Percentiles rank a stretch among this genome's conserved stretches.
phyloP scores from a whole-genome alignment of 768 basidiomycete species.

The Podaxis sp. region DNA sequence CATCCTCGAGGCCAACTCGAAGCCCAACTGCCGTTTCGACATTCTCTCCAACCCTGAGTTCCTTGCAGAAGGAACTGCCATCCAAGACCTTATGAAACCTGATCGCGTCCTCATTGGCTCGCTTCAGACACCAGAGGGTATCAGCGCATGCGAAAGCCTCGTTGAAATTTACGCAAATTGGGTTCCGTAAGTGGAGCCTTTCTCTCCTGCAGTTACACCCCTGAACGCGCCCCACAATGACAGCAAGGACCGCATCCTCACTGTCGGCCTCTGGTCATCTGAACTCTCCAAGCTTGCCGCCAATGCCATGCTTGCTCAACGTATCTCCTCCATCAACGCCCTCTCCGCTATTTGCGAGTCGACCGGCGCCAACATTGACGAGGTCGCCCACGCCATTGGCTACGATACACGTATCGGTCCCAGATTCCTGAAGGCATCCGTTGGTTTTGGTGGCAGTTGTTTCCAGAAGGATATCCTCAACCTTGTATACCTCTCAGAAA shows the following conservation, averaged over 20 bases:
- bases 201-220: background rate
- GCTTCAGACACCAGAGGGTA: conserved; percentile 85
- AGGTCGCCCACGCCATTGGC: conserved; percentile 93
- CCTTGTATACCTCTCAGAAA: conserved; percentile 95
- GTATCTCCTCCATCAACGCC: conserved; percentile 97
- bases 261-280: conserved; percentile 97
- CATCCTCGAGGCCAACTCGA: conserved; percentile 98
- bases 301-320: conserved; percentile 99
- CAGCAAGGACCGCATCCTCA: conserved; percentile 78
- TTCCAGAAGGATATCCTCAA: conserved; percentile 99
- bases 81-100: conserved; percentile 81
- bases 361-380: conserved; percentile 98
- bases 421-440: conserved; percentile 93
- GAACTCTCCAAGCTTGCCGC: conserved; percentile 98
- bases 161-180: conserved; percentile 90
- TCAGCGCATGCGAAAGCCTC: conserved; percentile 75
- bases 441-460: conserved; percentile 97
- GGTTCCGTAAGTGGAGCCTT: conserved; percentile 72
- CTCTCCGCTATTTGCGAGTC: conserved; percentile 98
- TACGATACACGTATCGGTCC: conserved; percentile 91
- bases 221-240: background rate
- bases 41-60: conserved; percentile 99
- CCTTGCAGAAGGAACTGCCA: conserved; percentile 97
- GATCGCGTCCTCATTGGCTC: conserved; percentile 98
- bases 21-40: conserved; percentile 87